Evolutionary conservation across 2,329 filamentous ascomycete species (phyloP), one percentile per base, ranked within the genome.

Genomic region (Colletotrichum sp.): DNA sequence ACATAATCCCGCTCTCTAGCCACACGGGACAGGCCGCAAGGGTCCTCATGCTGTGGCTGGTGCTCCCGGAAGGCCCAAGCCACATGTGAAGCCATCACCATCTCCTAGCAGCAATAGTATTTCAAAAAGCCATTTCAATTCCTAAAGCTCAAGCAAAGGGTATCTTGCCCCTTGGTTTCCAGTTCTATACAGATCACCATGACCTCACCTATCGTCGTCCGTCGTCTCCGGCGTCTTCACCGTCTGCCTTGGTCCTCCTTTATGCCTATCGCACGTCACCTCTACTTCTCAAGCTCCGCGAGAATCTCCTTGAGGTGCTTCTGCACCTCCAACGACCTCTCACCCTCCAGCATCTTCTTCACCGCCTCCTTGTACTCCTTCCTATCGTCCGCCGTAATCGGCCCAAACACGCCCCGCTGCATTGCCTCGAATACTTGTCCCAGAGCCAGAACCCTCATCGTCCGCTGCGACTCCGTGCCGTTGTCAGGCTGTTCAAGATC

Each of bases 381-480:
- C 1, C 77, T 77, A 18, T 80, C 76, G 0, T 82, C 73, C 10
- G 67, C 67, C 30, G 69, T 52, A n/a, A 43, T 36, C 8, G 66
- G 13, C 5, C 84, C 88, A 80, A 91, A 87, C 0, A 86, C 81
- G 0, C 87, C 87, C 61, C 83, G 82, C 48, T 83, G 84, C 74
- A 84, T 85, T 3, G 88, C 85, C 74, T 83, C 84, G 7, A 86
- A 80, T 13, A 87, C 83, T 1, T 85, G 84, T 3, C 82, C 82
- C 1, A 88, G 80, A 0, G 90, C 89, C 78, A 87, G 87, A 2
- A 86, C 87, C 48, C 90, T 83, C 74, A 82, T 82, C 26, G 86
- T 78, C 18, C 90, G 85, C 81, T 92, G 90, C 5, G 85, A 80
- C 78, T 92, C 90, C 0, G 88, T 87, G 0, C 90, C 88, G 0